Evolutionary conservation across 2,329 filamentous ascomycete genomes (phyloP).

Genomic region (Fusarium sp.): DNA sequence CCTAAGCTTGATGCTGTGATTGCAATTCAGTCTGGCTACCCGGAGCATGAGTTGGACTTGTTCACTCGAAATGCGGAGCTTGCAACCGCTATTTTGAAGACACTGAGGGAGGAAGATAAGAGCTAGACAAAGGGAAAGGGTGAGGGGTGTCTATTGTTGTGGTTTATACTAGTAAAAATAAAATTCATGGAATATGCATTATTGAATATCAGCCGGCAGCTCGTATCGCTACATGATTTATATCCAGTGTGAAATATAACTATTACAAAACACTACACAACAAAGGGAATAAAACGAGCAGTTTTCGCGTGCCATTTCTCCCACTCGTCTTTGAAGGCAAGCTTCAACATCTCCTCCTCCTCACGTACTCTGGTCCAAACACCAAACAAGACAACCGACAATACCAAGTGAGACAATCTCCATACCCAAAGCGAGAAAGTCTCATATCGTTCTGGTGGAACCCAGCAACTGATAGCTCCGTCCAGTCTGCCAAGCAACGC

Average conservation of each 20-base stretch:
- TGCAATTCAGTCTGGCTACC: conserved; percentile 34
- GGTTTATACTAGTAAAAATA: too few relatives aligned
- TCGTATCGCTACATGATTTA: too few relatives aligned
- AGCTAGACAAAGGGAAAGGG: neutral
- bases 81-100: conserved; percentile 23
- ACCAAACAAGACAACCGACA: conserved; percentile 34
- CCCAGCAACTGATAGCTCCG: conserved; percentile 54
- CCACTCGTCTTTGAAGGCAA: conserved; percentile 60
- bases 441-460: conserved; percentile 43
- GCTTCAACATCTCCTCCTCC: conserved; percentile 62
- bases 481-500: conserved; percentile 53
- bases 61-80: conserved; percentile 27
- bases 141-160: too few relatives aligned
- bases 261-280: neutral
- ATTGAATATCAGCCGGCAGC: too few relatives aligned
- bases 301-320: conserved; percentile 60
- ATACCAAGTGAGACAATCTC: conserved; percentile 3
- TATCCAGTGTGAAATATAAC: too few relatives aligned
- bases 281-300: conserved; percentile 59
- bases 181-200: too few relatives aligned
- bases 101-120: neutral
- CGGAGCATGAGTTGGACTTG: conserved; percentile 30
- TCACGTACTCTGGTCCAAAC: conserved; percentile 55
- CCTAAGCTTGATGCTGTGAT: conserved; percentile 17
- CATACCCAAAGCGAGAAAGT: conserved; percentile 4